Evolutionary conservation across 768 basidiomycete genomes (phyloP), one percentile per base, ranked within the genome.

Genomic region (Trametes cubensis): DNA sequence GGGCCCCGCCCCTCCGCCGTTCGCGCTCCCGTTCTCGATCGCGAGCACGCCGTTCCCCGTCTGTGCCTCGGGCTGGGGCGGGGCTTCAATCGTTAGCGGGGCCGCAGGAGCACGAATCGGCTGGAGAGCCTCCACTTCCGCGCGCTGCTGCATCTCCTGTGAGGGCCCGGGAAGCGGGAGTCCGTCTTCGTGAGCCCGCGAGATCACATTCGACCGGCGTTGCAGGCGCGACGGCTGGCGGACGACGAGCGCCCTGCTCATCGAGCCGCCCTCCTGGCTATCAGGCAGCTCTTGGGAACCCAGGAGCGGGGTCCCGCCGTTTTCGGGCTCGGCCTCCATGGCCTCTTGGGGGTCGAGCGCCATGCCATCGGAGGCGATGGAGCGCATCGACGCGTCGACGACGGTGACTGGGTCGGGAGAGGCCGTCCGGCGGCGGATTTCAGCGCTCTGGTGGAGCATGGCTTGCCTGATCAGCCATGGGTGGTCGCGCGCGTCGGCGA

Each of bases 401-500:
- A 46, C 45, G 15, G 25, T 28, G 15, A 23, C 25, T 3, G 53
- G 57, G 6, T 51, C 57, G 7, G 61, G 64, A 8, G 64, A 66
- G 11, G 57, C 60, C 6, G 64, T 66, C 26, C 64, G 61, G 7
- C 38, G 50, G 34, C 46, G 61, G 17, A 41, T 25, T 14, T 45
- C 56, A 20, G 26, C 23, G 18, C 53, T 28, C 7, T 25, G 56
- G 17, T 58, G 52, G 8, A 53, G 58, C 7, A 39, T 7, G 2
- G 55, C 39, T 14, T 65, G 55, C 39, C 14, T 47, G 48, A 62
- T 40, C 3, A 98, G 80, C 96, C 96, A 98, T 0, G 85, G 84
- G 67, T 98, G 94, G 0, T 73, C 26, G 11, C 90, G 80, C 0
- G 94, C 89, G 0, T 83, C 79, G 3, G 79, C 76, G 61, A 95